Percentiles rank a stretch among this genome's conserved stretches.
These are phyloP conservation scores for Tolypocladium ovalisporum DNA, from an alignment of 2,329 filamentous ascomycete genomes.

Conservation along the genomic window DNA sequence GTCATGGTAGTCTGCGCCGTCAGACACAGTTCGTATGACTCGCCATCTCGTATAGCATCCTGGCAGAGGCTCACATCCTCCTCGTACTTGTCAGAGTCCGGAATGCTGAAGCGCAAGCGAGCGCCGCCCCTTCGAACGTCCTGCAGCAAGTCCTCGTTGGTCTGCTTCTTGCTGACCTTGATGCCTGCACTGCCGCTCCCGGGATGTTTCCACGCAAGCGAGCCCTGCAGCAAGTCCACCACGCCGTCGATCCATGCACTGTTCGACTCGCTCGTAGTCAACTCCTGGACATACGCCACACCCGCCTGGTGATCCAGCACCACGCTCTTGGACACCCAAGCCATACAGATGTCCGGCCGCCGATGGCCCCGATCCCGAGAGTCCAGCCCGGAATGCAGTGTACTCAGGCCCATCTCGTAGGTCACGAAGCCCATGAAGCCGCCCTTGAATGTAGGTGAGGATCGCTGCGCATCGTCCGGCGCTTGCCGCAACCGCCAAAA, in stretches of 20 bases:
- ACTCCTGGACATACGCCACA: conserved; percentile 50
- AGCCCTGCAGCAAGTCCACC: conserved; percentile 19
- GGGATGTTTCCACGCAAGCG: conserved; percentile 18
- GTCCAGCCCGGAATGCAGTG: conserved; percentile 18
- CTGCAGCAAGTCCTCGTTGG: conserved; percentile 9
- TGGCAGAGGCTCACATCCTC: conserved; percentile 59
- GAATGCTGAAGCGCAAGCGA: conserved; percentile 22
- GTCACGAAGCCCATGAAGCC: conserved; percentile 78
- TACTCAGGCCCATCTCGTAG: conserved; percentile 65
- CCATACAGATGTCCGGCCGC: conserved; percentile 62
- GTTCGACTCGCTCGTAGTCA: conserved; percentile 14
- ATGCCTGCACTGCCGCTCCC: conserved; percentile 1
- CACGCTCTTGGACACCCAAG: conserved; percentile 67
- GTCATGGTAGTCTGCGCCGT: conserved; percentile 63
- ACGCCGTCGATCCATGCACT: conserved; percentile 20
- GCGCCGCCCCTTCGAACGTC: conserved; percentile 4
- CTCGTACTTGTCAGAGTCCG: conserved; percentile 45
- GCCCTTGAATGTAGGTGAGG: conserved; percentile 55
- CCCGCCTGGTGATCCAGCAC: conserved; percentile 62
- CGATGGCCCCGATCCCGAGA: conserved; percentile 19
- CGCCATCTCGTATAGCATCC: conserved; percentile 59
- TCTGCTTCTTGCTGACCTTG: conserved; percentile 3
- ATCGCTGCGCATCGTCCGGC: conserved; percentile 1
- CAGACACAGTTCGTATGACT: conserved; percentile 79
- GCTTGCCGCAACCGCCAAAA: conserved; percentile 24